Evolutionary conservation across 2,329 filamentous ascomycete species (phyloP).

Genomic region (Fusarium stilboides): DNA sequence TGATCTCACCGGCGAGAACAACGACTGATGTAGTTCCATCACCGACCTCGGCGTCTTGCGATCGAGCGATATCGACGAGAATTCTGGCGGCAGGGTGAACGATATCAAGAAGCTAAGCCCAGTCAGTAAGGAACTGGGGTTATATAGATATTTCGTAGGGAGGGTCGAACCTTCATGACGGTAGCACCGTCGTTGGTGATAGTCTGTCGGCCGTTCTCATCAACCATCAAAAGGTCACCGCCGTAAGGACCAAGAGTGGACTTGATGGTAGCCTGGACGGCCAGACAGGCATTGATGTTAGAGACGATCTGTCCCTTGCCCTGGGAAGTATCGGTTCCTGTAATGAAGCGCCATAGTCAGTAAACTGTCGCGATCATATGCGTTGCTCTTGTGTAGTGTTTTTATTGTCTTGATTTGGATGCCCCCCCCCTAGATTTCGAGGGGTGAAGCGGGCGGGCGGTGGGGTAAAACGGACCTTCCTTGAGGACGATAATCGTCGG

Average conservation of each 20-base stretch:
- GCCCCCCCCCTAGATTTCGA: conserved; percentile 40
- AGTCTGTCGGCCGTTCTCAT: conserved; percentile 94
- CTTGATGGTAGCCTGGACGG: conserved; percentile 96
- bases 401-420: conserved; percentile 22
- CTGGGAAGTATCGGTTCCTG: conserved; percentile 97
- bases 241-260: conserved; percentile 96
- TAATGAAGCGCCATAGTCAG: conserved; percentile 40
- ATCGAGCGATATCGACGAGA: conserved; percentile 97
- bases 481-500: conserved; percentile 98
- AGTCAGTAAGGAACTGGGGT: conserved; percentile 18
- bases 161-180: conserved; percentile 87
- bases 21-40: conserved; percentile 98
- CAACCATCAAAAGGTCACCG: conserved; percentile 95
- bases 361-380: conserved; percentile 20
- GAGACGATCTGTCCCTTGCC: conserved; percentile 96
- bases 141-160: not conserved
- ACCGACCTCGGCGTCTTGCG: conserved; percentile 98
- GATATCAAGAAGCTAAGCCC: conserved; percentile 88
- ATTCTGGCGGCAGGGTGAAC: conserved; percentile 97
- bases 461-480: conserved; percentile 80
- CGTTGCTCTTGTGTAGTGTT: conserved; percentile 12
- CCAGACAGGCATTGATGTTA: conserved; percentile 98
- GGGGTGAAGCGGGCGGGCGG: conserved; percentile 52
- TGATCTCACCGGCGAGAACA: conserved; percentile 95
- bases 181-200: conserved; percentile 99